Conservation (phyloP, 2,329 filamentous ascomycete species). For the Colletotrichum tofieldiae region DNA sequence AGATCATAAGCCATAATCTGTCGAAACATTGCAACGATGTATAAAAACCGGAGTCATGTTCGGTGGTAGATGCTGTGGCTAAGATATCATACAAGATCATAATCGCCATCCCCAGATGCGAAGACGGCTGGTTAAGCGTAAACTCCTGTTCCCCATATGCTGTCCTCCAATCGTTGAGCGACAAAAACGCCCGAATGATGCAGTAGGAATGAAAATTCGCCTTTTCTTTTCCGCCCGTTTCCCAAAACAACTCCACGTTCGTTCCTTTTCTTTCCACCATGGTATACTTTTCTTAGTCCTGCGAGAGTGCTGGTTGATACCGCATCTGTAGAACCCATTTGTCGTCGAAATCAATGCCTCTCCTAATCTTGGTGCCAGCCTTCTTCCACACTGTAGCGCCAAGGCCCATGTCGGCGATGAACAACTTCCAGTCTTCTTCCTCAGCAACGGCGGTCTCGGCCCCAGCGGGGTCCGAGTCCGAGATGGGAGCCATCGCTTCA, state of each 20-base stretch:
- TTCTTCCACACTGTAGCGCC: constrained; percentile 88
- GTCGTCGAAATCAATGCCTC: constrained; percentile 90
- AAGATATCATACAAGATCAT: constrained; percentile 32
- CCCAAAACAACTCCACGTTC: constrained; percentile 15
- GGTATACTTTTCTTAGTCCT: constrained; percentile 12
- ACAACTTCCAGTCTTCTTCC: constrained; percentile 82
- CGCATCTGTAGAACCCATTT: constrained; percentile 86
- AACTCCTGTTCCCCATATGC: constrained; percentile 31
- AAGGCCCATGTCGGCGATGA: constrained; percentile 89
- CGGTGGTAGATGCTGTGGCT: constrained; percentile 23
- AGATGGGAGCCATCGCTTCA: constrained; percentile 78
- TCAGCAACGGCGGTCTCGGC: constrained; percentile 51
- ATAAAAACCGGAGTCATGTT: neutral
- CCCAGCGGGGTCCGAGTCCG: constrained; percentile 52
- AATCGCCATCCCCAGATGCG: constrained; percentile 7
- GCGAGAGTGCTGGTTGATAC: constrained; percentile 53
- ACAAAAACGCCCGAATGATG: constrained; percentile 30
- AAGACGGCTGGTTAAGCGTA: constrained; percentile 1
- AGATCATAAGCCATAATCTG: neutral
- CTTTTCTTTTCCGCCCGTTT: constrained; percentile 30
- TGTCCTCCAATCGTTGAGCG: constrained; percentile 4
- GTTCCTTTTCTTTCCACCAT: neutral
- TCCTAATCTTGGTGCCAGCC: constrained; percentile 83
- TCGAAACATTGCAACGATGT: neutral
- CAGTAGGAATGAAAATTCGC: constrained; percentile 27